Evolutionary conservation across 331 rosid genomes (phyloP).

Genomic region (Rosa hybrid): DNA sequence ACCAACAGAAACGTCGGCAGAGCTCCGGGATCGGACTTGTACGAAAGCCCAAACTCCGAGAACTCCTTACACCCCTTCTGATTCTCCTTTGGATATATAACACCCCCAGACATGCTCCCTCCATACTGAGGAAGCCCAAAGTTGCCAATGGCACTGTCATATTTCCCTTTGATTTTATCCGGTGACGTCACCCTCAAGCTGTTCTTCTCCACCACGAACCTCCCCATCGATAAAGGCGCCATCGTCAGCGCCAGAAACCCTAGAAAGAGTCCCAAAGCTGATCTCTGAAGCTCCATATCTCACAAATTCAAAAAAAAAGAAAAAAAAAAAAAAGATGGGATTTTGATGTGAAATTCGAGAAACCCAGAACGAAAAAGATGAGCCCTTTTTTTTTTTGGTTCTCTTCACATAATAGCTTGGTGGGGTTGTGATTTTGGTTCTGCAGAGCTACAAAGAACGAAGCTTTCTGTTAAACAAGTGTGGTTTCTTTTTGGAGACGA

Average conservation of each 20-base stretch:
- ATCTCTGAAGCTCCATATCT: conserved; percentile 58
- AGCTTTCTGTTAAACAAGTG: background rate
- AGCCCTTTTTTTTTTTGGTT: background rate
- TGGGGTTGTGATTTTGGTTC: background rate
- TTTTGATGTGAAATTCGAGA: conserved; percentile 13
- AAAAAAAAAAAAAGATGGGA: background rate
- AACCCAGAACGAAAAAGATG: background rate
- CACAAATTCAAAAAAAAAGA: background rate
- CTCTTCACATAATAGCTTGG: background rate
- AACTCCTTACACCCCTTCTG: conserved; percentile 81
- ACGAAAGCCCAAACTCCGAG: conserved; percentile 65
- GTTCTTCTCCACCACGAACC: conserved; percentile 96
- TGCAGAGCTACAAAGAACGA: background rate
- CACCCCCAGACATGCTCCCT: conserved; percentile 93
- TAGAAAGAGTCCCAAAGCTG: conserved; percentile 42
- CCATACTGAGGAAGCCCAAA: conserved; percentile 98
- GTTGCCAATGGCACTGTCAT: conserved; percentile 96
- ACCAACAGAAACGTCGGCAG: conserved; percentile 88
- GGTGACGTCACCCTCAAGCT: conserved; percentile 95
- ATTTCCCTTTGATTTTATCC: conserved; percentile 65
- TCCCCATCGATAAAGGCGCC: conserved; percentile 52
- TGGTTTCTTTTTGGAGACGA: background rate
- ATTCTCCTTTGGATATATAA: conserved; percentile 76
- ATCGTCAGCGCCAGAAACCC: conserved; percentile 65
- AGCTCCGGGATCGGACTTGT: conserved; percentile 75